Percentiles rank a stretch among this genome's conserved stretches.
phyloP scores from a whole-genome alignment of 371 early-diverging fungal species.

The Mortierella sp. region DNA sequence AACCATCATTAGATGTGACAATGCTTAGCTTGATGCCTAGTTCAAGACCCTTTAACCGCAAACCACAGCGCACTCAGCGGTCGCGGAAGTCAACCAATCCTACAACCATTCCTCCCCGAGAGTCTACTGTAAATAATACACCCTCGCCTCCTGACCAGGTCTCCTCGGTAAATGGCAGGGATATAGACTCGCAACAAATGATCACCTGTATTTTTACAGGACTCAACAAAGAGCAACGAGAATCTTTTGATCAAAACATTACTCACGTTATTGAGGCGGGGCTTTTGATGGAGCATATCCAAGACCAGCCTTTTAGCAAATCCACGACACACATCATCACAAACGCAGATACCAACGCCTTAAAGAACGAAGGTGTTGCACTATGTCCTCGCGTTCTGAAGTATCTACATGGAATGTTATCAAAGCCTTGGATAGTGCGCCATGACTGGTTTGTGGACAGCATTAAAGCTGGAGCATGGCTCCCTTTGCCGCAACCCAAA shows the following conservation, averaged over 20 bases:
- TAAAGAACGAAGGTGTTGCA: background rate
- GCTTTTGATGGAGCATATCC: slow-evolving; percentile 40
- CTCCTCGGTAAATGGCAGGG: background rate
- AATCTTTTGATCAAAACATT: slow-evolving; percentile 21
- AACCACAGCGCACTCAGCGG: background rate
- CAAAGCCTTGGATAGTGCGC: slow-evolving; percentile 34
- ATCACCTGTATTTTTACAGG: slow-evolving; percentile 43
- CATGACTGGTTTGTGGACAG: slow-evolving; percentile 47
- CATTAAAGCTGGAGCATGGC: slow-evolving; percentile 20
- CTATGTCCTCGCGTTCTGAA: slow-evolving; percentile 38
- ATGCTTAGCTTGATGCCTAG: slow-evolving; percentile 9
- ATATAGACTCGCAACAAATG: background rate
- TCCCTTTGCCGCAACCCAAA: slow-evolving; percentile 21
- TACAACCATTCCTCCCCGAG: background rate
- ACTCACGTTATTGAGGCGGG: slow-evolving; percentile 35
- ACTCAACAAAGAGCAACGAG: slow-evolving; percentile 18
- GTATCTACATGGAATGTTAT: slow-evolving; percentile 38
- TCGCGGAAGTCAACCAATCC: background rate
- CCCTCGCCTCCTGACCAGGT: background rate
- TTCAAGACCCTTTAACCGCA: background rate
- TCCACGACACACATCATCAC: slow-evolving; percentile 38
- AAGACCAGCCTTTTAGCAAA: slow-evolving; percentile 30
- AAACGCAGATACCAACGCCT: slow-evolving; percentile 9
- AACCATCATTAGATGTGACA: slow-evolving; percentile 13
- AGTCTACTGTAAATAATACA: background rate